Evolutionary conservation across 305 asterid genomes (phyloP).

Genomic region (Solanum hybrid): DNA sequence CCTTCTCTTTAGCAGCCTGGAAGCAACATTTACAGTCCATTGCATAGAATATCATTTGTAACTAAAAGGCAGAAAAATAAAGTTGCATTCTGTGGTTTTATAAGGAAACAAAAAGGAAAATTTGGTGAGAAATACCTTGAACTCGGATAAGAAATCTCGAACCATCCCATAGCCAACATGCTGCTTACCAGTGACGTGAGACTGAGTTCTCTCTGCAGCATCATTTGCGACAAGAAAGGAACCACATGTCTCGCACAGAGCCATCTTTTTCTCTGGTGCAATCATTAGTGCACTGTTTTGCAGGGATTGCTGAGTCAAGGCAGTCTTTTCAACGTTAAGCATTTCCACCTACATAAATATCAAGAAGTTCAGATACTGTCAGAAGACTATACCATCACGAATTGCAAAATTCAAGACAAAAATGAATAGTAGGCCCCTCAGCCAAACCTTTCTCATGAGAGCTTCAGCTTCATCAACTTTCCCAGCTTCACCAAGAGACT

Average conservation of each 20-base stretch:
- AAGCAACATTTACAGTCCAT: conserved; percentile 7
- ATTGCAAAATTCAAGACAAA: background rate
- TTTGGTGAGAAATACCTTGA: conserved; percentile 43
- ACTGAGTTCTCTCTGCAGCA: conserved; percentile 97
- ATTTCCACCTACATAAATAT: conserved; percentile 58
- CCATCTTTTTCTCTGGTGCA: conserved; percentile 98
- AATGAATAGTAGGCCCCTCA: background rate
- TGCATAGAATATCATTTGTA: background rate
- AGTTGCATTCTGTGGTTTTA: background rate
- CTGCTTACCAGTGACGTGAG: conserved; percentile 97
- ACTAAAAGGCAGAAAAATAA: background rate
- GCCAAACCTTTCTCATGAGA: conserved; percentile 84
- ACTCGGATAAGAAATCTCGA: conserved; percentile 74
- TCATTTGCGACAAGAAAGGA: conserved; percentile 95
- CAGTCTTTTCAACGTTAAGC: conserved; percentile 71
- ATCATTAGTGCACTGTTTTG: conserved; percentile 63
- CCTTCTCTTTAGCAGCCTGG: conserved; percentile 79
- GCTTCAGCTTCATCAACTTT: conserved; percentile 99
- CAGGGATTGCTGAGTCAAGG: conserved; percentile 69
- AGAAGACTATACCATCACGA: background rate
- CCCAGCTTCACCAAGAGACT: conserved; percentile 97
- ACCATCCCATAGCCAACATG: conserved; percentile 93
- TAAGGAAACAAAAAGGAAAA: background rate
- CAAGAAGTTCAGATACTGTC: background rate
- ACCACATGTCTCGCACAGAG: conserved; percentile 92